Evolutionary conservation across 2,329 filamentous ascomycete genomes (phyloP), one percentile per base, ranked within the genome.

Genomic region (Alternaria solani): DNA sequence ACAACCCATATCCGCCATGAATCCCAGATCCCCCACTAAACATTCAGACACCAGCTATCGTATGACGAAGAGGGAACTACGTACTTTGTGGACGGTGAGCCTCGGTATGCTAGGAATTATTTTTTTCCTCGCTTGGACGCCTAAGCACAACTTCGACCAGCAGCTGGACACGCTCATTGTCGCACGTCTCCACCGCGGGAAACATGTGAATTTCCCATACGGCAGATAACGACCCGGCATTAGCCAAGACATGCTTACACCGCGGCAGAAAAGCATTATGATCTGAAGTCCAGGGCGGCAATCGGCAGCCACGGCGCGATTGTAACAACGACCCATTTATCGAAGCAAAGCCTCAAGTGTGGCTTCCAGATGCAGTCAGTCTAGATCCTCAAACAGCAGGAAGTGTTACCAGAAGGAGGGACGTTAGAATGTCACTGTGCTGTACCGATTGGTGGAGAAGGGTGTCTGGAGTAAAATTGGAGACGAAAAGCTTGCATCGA

Each of bases 381-480:
- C 44, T 43, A 20, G 44, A 32, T 39, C 20, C n/a, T 43, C 30
- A 39, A 14, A 23, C 16, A 32, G 25, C 43, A 41, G 46, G 44
- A 51, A 14, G 26, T 5, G 14, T 30, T 43, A 46, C 38, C 28
- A 51, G 56, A 14, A 30, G 23, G 28, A 36, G 16, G 20, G 12
- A 42, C 34, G 48, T n/a, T 18, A 34, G 16, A 28, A 51, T 52
- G 57, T 60, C 57, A 60, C 34, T 23, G 14, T 1, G n/a, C 18
- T 9, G 5, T 30, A 2, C n/a, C 26, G 16, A 60, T 60, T 60
- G 53, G 57, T n/a, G 39, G 38, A 34, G 18, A 28, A 12, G 30
- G 34, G 30, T 23, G 39, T 57, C 57, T 60, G 57, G 57, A 60
- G 53, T 38, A 59, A 59, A 55, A 34, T 55, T 59, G 57, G 57